A percentile compares a stretch with the other conserved stretches of the same genome.
phyloP scores from a whole-genome alignment of 2,329 filamentous ascomycete genomes.

The Ambrosiella cleistominuta region DNA sequence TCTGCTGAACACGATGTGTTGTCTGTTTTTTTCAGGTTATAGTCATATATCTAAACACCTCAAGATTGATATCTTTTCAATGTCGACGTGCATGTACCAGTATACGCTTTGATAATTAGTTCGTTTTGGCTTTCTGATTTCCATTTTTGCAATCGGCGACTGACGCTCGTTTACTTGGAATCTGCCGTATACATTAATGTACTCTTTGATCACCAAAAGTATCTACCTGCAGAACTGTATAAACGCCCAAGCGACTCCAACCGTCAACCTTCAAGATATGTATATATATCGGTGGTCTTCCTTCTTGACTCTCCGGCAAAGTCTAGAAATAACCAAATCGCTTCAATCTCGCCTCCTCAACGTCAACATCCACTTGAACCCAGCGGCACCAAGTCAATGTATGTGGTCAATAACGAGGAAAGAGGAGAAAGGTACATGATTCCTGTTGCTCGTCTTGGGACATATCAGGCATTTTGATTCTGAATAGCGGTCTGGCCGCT shows the following conservation, averaged over 20 bases:
- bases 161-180: background rate
- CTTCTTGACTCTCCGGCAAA: too few relatives aligned
- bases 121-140: background rate
- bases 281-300: too few relatives aligned
- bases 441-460: background rate
- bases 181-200: background rate
- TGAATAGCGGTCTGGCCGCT: background rate
- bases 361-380: too few relatives aligned
- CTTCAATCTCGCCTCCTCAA: too few relatives aligned
- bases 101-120: conserved; percentile 2
- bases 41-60: too few relatives aligned
- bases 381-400: too few relatives aligned
- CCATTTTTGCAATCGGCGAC: background rate
- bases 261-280: background rate
- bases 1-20: too few relatives aligned
- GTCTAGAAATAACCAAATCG: too few relatives aligned
- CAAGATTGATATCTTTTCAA: background rate
- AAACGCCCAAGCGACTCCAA: background rate
- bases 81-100: background rate
- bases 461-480: background rate
- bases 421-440: too few relatives aligned
- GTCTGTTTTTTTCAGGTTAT: too few relatives aligned
- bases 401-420: too few relatives aligned
- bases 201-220: background rate
- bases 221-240: background rate